Percentiles rank a stretch among this genome's conserved stretches.
These are phyloP conservation scores for Glebionis coronaria DNA, from an alignment of 129 eudicot genomes.

Conservation along the genomic window DNA sequence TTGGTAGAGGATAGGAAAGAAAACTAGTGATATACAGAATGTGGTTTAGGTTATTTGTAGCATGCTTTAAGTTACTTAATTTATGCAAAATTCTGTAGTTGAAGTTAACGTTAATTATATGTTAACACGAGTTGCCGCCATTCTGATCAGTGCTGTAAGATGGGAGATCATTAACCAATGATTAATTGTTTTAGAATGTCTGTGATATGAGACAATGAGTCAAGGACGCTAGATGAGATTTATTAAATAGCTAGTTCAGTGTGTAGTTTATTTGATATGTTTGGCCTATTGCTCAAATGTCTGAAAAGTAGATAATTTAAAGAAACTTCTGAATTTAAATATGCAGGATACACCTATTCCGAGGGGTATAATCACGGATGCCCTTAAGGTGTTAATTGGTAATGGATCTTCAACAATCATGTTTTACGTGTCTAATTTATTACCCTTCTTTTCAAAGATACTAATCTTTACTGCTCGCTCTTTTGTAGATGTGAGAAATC, in stretches of 20 bases:
- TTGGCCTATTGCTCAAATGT: too few species aligned
- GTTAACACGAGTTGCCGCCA: not conserved
- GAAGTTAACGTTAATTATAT: too few species aligned
- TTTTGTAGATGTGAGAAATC: conserved; percentile 56
- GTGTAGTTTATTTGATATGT: too few species aligned
- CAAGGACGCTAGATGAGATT: too few species aligned
- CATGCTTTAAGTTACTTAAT: not conserved
- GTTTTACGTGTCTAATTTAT: not conserved
- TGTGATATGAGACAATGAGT: too few species aligned
- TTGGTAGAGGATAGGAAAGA: not conserved
- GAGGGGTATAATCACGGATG: conserved; percentile 41
- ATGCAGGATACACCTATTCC: conserved; percentile 53
- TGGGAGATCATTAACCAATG: too few species aligned
- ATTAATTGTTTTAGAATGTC: too few species aligned
- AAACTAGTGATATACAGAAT: not conserved
- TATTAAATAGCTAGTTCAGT: too few species aligned
- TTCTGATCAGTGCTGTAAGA: not conserved
- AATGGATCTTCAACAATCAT: not conserved
- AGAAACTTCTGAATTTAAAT: not conserved
- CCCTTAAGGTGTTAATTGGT: conserved; percentile 60
- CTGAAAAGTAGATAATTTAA: not conserved
- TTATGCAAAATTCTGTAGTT: not conserved
- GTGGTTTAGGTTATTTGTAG: too few species aligned
- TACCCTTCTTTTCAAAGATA: not conserved
- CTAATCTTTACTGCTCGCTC: conserved; percentile 7